These are phyloP conservation scores for Parathielavia appendiculata DNA, from an alignment of 495 filamentous ascomycete species.

Conservation along the genomic window DNA sequence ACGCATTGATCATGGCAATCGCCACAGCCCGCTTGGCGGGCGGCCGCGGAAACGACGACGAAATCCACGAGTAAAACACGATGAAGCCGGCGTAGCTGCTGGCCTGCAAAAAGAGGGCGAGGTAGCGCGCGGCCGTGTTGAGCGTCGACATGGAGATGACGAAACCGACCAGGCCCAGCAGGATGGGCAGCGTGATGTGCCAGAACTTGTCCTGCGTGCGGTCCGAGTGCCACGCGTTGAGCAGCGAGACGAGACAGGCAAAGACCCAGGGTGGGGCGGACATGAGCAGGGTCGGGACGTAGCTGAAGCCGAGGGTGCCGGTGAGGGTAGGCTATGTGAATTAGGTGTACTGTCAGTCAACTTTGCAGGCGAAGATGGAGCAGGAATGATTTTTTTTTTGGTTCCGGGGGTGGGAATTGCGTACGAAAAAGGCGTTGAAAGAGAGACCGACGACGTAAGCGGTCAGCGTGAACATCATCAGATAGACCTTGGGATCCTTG, in stretches of 20 bases:
- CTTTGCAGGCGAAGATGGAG: too few relatives aligned
- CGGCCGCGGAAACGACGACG: slow-evolving; percentile 65
- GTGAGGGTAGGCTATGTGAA: slow-evolving; percentile 74
- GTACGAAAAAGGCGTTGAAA: slow-evolving; percentile 49
- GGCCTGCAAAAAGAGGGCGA: slow-evolving; percentile 68
- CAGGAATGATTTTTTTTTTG: too few relatives aligned
- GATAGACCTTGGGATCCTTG: slow-evolving; percentile 63
- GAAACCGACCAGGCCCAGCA: slow-evolving; percentile 62
- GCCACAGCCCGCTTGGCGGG: slow-evolving; percentile 76
- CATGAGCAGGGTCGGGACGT: slow-evolving; percentile 66
- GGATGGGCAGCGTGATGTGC: slow-evolving; percentile 65
- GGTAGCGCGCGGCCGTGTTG: slow-evolving; percentile 60
- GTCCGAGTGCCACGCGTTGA: slow-evolving; percentile 73
- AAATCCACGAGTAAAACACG: slow-evolving; percentile 72
- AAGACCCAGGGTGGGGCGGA: slow-evolving; percentile 70
- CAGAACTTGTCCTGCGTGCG: slow-evolving; percentile 66
- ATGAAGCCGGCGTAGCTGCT: slow-evolving; percentile 58
- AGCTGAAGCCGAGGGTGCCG: slow-evolving; percentile 60
- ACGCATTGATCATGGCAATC: slow-evolving; percentile 70
- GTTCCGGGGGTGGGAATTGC: slow-evolving; percentile 41
- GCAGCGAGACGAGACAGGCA: slow-evolving; percentile 61
- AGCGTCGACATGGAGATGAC: slow-evolving; percentile 66
- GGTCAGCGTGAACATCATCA: slow-evolving; percentile 41
- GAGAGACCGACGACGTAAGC: slow-evolving; percentile 36
- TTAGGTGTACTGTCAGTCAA: slow-evolving; percentile 52